phyloP scores from a whole-genome alignment of 2,329 filamentous ascomycete species.

The Trichoderma sp. region DNA sequence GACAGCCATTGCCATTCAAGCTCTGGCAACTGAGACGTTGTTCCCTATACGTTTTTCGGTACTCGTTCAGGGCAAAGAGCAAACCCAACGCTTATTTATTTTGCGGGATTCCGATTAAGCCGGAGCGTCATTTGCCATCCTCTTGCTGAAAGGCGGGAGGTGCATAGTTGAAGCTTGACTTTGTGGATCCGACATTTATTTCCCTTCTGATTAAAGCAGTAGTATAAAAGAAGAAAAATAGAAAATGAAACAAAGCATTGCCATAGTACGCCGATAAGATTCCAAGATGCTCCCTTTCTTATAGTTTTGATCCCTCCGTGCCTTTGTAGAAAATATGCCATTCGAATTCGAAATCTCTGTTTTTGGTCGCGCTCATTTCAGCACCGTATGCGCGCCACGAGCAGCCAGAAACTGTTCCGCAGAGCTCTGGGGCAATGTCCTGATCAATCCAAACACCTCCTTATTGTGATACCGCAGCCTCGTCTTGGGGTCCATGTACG shows the following conservation, averaged over 20 bases:
- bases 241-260: background rate
- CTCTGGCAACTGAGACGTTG: slow-evolving; percentile 66
- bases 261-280: slow-evolving; percentile 1
- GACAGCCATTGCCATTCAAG: slow-evolving; percentile 54
- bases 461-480: slow-evolving; percentile 89
- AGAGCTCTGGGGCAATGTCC: slow-evolving; percentile 77
- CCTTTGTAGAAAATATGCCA: background rate
- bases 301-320: background rate
- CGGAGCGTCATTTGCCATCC: slow-evolving; percentile 92
- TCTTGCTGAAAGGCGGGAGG: slow-evolving; percentile 74
- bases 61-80: slow-evolving; percentile 81
- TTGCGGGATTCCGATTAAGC: slow-evolving; percentile 92
- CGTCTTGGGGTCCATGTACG: slow-evolving; percentile 94
- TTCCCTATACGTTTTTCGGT: slow-evolving; percentile 74
- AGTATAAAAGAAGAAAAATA: background rate
- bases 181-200: slow-evolving; percentile 76
- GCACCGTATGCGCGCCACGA: slow-evolving; percentile 86
- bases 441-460: slow-evolving; percentile 86
- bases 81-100: slow-evolving; percentile 40
- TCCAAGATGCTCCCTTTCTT: background rate
- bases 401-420: slow-evolving; percentile 89
- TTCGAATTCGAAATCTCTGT: background rate
- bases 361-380: slow-evolving; percentile 68
- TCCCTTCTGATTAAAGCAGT: slow-evolving; percentile 2
- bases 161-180: slow-evolving; percentile 97